Conservation (phyloP, 345 rosid species). For the Eucalyptus tenuipes region DNA sequence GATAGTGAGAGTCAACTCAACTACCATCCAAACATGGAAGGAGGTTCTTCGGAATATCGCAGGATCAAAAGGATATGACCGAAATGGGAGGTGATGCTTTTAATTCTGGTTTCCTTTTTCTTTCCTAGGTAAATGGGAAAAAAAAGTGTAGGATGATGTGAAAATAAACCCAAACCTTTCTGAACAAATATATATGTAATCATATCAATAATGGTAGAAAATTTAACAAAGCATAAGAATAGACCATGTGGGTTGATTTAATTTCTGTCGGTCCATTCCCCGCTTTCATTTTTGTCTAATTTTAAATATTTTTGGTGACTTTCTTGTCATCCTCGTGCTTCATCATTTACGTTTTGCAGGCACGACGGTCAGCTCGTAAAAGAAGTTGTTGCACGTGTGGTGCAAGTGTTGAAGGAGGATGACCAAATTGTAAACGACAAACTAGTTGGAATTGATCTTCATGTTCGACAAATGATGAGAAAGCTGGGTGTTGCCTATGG, state of each 20-base stretch:
- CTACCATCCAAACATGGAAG: neutral
- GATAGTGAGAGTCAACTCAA: neutral
- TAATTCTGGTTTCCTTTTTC: neutral
- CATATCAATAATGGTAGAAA: neutral
- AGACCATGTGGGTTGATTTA: neutral
- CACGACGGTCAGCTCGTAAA: accelerated
- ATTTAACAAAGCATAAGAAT: too few species aligned
- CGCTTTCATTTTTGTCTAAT: neutral
- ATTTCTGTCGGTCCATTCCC: neutral
- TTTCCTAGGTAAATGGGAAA: too few species aligned
- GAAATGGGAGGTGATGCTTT: neutral
- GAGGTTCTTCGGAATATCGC: neutral
- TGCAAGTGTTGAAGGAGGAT: neutral
- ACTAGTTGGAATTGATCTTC: neutral
- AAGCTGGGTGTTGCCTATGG: neutral
- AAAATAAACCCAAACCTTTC: neutral
- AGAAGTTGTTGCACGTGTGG: neutral
- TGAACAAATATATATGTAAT: too few species aligned
- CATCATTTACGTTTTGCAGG: neutral
- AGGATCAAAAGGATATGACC: neutral
- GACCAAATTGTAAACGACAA: accelerated
- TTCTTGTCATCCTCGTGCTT: neutral
- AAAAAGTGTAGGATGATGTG: neutral
- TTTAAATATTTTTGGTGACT: neutral
- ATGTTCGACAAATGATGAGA: neutral